These are phyloP conservation scores for Fraxinus velutina DNA, from an alignment of 305 asterid species.

Conservation along the genomic window DNA sequence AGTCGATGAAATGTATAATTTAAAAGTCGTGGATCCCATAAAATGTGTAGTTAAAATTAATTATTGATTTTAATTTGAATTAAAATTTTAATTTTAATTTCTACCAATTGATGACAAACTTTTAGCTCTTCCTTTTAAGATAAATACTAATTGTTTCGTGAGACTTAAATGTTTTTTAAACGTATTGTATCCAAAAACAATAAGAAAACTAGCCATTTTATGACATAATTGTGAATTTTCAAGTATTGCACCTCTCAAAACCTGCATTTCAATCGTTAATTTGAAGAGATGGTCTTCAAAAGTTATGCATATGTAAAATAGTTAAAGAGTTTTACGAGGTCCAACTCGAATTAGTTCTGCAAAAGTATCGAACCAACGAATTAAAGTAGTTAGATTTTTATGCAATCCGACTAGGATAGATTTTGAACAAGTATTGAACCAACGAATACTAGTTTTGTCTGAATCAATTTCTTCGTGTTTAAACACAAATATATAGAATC, in stretches of 20 bases:
- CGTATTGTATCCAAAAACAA: neutral
- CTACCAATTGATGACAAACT: too few relatives aligned
- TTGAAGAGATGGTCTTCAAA: neutral
- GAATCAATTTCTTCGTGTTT: neutral
- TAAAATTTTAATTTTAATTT: too few relatives aligned
- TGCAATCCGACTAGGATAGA: neutral
- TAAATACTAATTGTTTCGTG: neutral
- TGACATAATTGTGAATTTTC: neutral
- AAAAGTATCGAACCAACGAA: neutral
- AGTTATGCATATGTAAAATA: neutral
- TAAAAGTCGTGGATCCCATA: too few relatives aligned
- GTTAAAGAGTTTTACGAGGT: too few relatives aligned
- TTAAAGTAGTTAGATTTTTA: neutral
- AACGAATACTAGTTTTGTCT: too few relatives aligned
- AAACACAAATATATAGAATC: too few relatives aligned
- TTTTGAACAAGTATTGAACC: neutral
- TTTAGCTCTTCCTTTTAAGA: too few relatives aligned
- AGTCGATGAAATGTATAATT: too few relatives aligned
- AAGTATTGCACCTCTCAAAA: neutral
- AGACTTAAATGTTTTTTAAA: neutral
- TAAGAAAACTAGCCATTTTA: neutral
- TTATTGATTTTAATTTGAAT: too few relatives aligned
- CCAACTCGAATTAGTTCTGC: too few relatives aligned
- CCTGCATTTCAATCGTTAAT: neutral
- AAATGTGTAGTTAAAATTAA: too few relatives aligned